Conservation (phyloP, 345 rosid genomes). For the Lumnitzera racemosa region DNA sequence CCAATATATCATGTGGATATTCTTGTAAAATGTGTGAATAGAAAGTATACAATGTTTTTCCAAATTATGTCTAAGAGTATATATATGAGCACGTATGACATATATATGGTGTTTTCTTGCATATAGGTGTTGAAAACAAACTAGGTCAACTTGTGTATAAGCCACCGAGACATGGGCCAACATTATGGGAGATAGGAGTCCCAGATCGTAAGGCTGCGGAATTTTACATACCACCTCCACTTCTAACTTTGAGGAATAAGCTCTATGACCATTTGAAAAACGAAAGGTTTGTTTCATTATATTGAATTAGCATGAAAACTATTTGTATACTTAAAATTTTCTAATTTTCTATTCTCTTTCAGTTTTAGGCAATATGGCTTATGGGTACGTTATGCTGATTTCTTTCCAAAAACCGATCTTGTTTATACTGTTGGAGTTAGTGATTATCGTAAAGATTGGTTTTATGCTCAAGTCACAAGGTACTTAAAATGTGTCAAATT, state of each 20-base stretch:
- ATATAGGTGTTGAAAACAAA: conserved; percentile 14
- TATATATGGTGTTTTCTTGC: background rate
- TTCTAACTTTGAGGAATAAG: conserved; percentile 15
- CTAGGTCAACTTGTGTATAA: conserved; percentile 18
- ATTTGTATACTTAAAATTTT: background rate
- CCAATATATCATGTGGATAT: too few relatives aligned
- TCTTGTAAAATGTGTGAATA: too few relatives aligned
- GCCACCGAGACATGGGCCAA: conserved; percentile 39
- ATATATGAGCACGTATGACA: background rate
- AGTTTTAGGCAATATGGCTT: conserved; percentile 23
- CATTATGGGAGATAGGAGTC: conserved; percentile 41
- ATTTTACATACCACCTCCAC: conserved; percentile 27
- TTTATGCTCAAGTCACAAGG: conserved; percentile 36
- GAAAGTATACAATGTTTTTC: too few relatives aligned
- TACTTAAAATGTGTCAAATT: background rate
- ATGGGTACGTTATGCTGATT: conserved; percentile 13
- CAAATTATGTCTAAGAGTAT: too few relatives aligned
- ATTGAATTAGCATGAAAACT: too few relatives aligned
- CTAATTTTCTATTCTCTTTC: background rate
- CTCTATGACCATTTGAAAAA: conserved; percentile 8
- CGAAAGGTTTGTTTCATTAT: conserved; percentile 5
- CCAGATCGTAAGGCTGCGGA: conserved; percentile 33
- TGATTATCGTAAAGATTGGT: conserved; percentile 23
- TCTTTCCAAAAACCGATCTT: conserved; percentile 1
- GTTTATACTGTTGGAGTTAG: conserved; percentile 10